Base-by-base conservation (phyloP, 371 early-diverging fungal species). In the Mortierella sp. region DNA sequence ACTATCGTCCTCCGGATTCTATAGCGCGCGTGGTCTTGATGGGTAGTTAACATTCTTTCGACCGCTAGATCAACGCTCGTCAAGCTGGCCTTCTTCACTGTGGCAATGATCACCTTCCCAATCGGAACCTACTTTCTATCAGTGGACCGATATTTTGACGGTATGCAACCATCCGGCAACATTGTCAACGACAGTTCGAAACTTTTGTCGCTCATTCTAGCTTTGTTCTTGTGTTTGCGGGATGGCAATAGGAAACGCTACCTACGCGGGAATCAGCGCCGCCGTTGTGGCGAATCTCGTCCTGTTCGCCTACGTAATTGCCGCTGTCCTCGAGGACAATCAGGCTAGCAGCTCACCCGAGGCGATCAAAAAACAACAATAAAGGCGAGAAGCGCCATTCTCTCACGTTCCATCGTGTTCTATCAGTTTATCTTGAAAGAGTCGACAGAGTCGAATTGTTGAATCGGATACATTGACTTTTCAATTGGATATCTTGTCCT, bases 261-360 rank as follows among this genome's bases (percentile, higher is more conserved):
- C 80, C 0, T 84, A 84, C 68, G 83, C 83, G 3, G 84, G 82
- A 23, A 83, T 82, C 58, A 70, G 78, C 19, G 83, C 82, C 27
- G 84, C 84, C 6, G 78, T 71, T 12, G 65, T 82, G 54, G 83
- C 83, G 24, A 83, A 84, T 49, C 30, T 82, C 1, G 81, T 86
- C 38, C 79, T 81, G 9, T 50, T 86, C 42, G 62, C 61, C 10
- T 86, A 84, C 27, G 78, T 84, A 18, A 50, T 80, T 24, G 78
- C 59, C 3, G 84, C 84, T 13, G 72, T 80, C 5, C 23, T 82
- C n/a, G 82, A 84, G 34, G 84, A 84, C 46, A 65, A 70, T 2
- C 56, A 76, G 42, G 43, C 58, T 23, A 23, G 57, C 9, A 47
- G 49, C 28, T 39, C 61, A 16, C 69, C 76, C 5, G 62, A 65